Base-by-base conservation (phyloP, 768 basidiomycete species). In the Suillus fuscotomentosus region DNA sequence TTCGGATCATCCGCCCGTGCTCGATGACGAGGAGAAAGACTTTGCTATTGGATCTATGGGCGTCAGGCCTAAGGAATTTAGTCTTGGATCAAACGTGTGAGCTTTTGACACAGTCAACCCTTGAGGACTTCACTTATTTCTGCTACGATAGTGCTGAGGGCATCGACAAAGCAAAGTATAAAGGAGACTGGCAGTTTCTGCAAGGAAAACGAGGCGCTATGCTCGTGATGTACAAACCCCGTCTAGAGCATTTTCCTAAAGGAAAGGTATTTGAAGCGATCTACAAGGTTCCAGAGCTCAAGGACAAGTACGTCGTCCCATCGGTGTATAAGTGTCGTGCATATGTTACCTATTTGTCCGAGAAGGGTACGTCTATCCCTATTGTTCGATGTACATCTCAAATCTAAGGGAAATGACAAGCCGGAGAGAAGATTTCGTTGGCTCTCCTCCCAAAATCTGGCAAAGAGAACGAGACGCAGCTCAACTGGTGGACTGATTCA, bases 221-320 rank as follows among this genome's bases (percentile, higher is more conserved):
- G 39, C 65, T 79, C 11, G 67, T 78, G 67, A 79, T 79, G 76
- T 64, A 65, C 50, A 63, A 39, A 15, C 77, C 78, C 4, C 75
- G 73, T 15, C 34, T 55, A n/a, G 22, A 27, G 2, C 75, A 15
- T 47, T 51, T 75, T 50, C 74, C 75, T 0, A 43, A 3, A 2
- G 55, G 68, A 9, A 68, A 67, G 53, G 43, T 77, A 39, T 70
- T 79, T 45, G 67, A 71, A 3, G 55, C 59, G 0, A 69, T 80
- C 45, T 70, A 71, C 36, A 60, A 62, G 8, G 63, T 77, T 1
- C 74, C 72, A 1, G 60, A 17, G 14, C 71, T 79, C 24, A 67
- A 56, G n/a, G 68, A 72, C 69, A 78, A 71, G 63, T 71, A 55
- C 60, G 68, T 79, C 61, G 77, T 79, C 60, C 78, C 79, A 1